Evolutionary conservation across 2,329 filamentous ascomycete genomes (phyloP), one percentile per base, ranked within the genome.

Genomic region (Fusarium nurragi): DNA sequence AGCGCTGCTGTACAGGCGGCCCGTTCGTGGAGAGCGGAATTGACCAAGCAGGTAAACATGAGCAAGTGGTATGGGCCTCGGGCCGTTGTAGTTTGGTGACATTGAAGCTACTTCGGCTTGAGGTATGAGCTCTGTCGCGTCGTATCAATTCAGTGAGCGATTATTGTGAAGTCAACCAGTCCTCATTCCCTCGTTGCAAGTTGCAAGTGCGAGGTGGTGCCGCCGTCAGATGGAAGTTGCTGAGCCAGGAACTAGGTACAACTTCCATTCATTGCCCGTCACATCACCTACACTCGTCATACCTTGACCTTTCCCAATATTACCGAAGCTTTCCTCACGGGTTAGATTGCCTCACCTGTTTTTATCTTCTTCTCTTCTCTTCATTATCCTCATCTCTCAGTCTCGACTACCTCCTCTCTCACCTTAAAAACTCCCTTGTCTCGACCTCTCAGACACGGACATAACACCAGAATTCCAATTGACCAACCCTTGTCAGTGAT

Each of bases 21-120:
- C 64, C 51, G 60, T 67, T 58, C 53, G 58, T 67, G 47, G 45
- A 61, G 64, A 28, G 64, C 40, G 39, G 46, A 38, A 67, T 53
- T 56, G 43, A 25, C 60, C 48, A 56, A 67, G 44, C 47, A 39
- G 49, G 39, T 38, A 50, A 23, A 30, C 25, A 32, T 37, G 14
- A 32, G 32, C 32, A 40, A 21, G 53, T 36, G 49, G 54, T 55
- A 64, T 48, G 64, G 25, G 32, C 14, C 26, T 52, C 26, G 21
- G 28, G 40, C 23, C 32, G 53, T 47, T 43, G 43, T 50, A 64
- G 67, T 53, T 34, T 60, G 43, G 59, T 61, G 54, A 67, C 64
- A 67, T 67, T 18, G 16, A 39, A 43, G 50, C 37, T 60, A 67
- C 64, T 44, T 67, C 37, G 23, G 14, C 18, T 11, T 47, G 22